A percentile compares a stretch with the other conserved stretches of the same genome.
Conservation (phyloP, 78 protist genomes). For the Chrysochromulina tobinii region DNA sequence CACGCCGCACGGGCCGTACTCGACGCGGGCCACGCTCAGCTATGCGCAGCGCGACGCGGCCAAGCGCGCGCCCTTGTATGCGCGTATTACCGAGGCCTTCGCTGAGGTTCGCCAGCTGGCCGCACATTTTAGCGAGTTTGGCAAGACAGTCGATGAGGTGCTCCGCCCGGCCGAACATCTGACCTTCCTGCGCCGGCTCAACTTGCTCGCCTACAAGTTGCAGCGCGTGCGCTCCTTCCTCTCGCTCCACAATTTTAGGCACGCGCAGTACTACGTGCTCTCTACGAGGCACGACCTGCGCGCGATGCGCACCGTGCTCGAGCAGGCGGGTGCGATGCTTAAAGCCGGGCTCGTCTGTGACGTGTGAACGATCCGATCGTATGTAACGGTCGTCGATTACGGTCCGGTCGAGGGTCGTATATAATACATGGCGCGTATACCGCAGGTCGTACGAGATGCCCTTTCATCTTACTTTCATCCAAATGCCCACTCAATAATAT, state of each 20-base stretch:
- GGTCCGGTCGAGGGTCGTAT: too few relatives aligned
- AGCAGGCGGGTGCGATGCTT: neutral
- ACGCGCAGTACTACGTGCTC: neutral
- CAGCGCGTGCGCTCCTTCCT: neutral
- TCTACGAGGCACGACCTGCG: neutral
- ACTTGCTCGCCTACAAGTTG: neutral
- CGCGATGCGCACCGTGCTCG: neutral
- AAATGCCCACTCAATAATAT: too few relatives aligned
- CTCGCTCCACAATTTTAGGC: neutral
- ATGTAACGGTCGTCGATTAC: too few relatives aligned
- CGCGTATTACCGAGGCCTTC: neutral
- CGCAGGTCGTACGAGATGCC: too few relatives aligned
- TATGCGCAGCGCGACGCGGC: neutral
- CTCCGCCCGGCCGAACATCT: neutral
- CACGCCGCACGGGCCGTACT: neutral
- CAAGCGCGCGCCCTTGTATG: neutral
- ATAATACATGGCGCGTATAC: too few relatives aligned
- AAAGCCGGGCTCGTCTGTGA: too few relatives aligned
- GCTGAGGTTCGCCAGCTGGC: neutral
- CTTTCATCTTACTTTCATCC: too few relatives aligned
- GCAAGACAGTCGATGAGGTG: neutral
- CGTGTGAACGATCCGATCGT: too few relatives aligned
- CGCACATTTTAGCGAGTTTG: neutral
- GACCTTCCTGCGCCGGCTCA: neutral
- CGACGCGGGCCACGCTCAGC: neutral